A percentile compares a stretch with the other conserved stretches of the same genome.
Conservation (phyloP, 257 asterid species). For the Fraxinus excelsior region DNA sequence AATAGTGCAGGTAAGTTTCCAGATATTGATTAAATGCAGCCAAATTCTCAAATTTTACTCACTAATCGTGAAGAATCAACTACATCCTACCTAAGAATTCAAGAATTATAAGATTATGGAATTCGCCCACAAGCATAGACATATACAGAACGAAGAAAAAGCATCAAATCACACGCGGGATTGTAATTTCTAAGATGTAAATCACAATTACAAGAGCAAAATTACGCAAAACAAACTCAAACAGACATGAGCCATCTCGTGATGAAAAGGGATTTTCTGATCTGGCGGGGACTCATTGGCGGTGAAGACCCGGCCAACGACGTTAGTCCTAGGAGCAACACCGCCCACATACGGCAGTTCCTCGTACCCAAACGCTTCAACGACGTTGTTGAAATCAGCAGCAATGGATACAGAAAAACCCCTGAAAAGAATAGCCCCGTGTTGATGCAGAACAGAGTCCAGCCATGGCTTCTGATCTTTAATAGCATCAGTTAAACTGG, state of each 20-base stretch:
- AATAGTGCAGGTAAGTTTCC: too few species aligned
- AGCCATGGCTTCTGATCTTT: constrained; percentile 62
- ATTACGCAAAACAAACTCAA: neutral
- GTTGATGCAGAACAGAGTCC: constrained; percentile 49
- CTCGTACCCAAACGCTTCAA: constrained; percentile 78
- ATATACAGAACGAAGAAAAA: neutral
- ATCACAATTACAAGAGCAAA: neutral
- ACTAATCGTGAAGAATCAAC: neutral
- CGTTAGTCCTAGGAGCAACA: constrained; percentile 78
- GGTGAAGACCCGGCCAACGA: constrained; percentile 82
- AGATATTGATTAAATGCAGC: neutral
- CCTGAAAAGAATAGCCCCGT: constrained; percentile 73
- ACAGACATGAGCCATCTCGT: constrained; percentile 80
- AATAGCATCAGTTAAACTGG: constrained; percentile 35
- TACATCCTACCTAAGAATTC: neutral
- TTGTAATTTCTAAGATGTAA: neutral
- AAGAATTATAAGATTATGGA: neutral
- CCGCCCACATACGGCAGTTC: constrained; percentile 93
- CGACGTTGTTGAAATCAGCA: constrained; percentile 74
- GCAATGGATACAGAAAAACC: constrained; percentile 62
- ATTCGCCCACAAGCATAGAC: neutral
- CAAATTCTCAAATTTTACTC: too few species aligned
- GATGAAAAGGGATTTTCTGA: constrained; percentile 80
- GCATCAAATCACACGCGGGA: neutral
- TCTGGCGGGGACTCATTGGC: constrained; percentile 94